phyloP scores from a whole-genome alignment of 352 stramenopile genomes.

The Discostella stelligera region DNA sequence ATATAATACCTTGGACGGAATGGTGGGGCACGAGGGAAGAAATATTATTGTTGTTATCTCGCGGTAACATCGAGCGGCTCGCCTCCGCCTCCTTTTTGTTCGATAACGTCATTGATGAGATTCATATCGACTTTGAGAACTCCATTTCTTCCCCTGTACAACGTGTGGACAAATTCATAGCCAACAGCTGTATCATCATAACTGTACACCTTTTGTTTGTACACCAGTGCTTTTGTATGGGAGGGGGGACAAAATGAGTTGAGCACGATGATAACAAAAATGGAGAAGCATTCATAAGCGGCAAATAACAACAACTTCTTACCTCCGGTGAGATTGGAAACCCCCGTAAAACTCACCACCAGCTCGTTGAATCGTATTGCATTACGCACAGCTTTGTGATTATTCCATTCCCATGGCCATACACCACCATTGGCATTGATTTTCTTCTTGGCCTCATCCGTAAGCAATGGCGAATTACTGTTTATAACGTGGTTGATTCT shows the following conservation, averaged over 20 bases:
- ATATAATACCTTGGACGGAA: no score
- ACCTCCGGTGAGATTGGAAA: conserved; percentile 62
- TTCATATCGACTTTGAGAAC: conserved; percentile 54
- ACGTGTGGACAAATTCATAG: conserved; percentile 74
- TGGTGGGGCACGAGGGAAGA: no score
- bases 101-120: conserved; percentile 71
- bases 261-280: neutral
- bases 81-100: conserved; percentile 63
- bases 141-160: conserved; percentile 47
- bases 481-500: conserved; percentile 63
- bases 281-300: neutral
- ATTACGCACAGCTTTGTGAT: conserved; percentile 46
- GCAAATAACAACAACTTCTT: neutral
- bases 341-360: conserved; percentile 64
- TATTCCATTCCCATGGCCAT: conserved; percentile 64
- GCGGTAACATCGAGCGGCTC: conserved; percentile 49
- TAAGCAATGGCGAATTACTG: conserved; percentile 62
- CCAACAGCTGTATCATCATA: conserved; percentile 52
- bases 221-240: conserved; percentile 47
- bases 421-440: conserved; percentile 58
- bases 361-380: conserved; percentile 73
- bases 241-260: neutral
- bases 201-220: conserved; percentile 76
- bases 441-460: conserved; percentile 37
- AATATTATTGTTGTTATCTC: neutral